These are phyloP conservation scores for Quercus suber DNA, from an alignment of 306 rosid genomes.

Conservation along the genomic window DNA sequence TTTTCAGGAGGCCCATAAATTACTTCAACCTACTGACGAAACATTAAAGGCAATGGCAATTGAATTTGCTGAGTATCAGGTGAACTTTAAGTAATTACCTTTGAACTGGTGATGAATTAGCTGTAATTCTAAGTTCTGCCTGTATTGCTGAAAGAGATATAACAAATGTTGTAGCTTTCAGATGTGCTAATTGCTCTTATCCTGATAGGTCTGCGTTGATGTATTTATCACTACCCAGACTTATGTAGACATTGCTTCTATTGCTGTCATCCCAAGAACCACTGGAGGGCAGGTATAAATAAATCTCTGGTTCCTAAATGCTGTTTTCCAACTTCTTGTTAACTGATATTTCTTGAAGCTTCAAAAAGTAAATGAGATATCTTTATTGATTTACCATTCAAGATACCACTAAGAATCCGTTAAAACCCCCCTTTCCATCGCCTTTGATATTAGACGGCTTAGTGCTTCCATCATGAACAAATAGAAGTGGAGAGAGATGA, in stretches of 20 bases:
- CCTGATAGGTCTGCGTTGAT: conserved; percentile 85
- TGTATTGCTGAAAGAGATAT: no score
- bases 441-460: no score
- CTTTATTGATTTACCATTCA: no score
- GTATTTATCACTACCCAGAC: conserved; percentile 85
- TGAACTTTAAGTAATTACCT: conserved; percentile 13
- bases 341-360: no score
- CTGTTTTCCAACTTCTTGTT: no score
- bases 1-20: conserved; percentile 91
- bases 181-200: conserved; percentile 17
- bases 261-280: conserved; percentile 82
- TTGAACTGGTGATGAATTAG: conserved; percentile 10
- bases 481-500: no score
- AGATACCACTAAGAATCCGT: no score
- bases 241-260: conserved; percentile 85
- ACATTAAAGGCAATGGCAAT: conserved; percentile 78
- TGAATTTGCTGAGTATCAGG: conserved; percentile 98
- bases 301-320: not conserved
- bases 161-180: conserved; percentile 7
- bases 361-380: no score
- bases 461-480: no score
- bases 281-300: conserved; percentile 96
- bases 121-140: no score
- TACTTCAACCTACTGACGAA: conserved; percentile 91
- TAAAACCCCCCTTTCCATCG: no score